Conservation (phyloP, 2,329 filamentous ascomycete genomes). For the Periconia macrospinosa region DNA sequence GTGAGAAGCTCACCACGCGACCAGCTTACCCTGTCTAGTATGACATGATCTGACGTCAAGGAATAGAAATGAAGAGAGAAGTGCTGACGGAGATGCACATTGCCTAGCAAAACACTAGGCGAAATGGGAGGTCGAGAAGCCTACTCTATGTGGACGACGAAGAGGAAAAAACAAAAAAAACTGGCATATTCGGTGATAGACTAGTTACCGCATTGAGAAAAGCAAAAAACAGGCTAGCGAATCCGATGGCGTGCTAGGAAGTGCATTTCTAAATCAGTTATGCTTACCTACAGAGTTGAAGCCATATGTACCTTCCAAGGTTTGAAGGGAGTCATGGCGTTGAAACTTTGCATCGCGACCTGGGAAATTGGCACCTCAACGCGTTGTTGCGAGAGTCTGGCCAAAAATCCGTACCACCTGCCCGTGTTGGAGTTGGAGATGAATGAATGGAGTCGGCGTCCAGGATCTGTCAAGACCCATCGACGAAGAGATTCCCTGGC, state of each 20-base stretch:
- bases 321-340: neutral
- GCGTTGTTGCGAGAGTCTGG: neutral
- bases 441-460: neutral
- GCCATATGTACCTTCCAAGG: neutral
- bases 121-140: neutral
- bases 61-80: neutral
- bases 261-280: neutral
- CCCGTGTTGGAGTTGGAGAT: too few relatives aligned
- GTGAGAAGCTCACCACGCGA: constrained; percentile 1
- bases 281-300: neutral
- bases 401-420: neutral
- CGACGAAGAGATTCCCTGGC: neutral
- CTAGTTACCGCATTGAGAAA: neutral
- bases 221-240: neutral
- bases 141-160: neutral
- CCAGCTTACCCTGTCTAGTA: neutral
- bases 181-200: too few relatives aligned
- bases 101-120: neutral
- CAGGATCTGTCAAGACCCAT: neutral
- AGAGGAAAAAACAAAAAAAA: neutral
- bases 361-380: neutral
- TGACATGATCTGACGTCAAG: neutral
- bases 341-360: neutral
- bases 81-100: neutral
- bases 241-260: neutral